A percentile compares a stretch with the other conserved stretches of the same genome.
phyloP scores from a whole-genome alignment of 2,329 filamentous ascomycete species.

The Colletotrichum sp. region DNA sequence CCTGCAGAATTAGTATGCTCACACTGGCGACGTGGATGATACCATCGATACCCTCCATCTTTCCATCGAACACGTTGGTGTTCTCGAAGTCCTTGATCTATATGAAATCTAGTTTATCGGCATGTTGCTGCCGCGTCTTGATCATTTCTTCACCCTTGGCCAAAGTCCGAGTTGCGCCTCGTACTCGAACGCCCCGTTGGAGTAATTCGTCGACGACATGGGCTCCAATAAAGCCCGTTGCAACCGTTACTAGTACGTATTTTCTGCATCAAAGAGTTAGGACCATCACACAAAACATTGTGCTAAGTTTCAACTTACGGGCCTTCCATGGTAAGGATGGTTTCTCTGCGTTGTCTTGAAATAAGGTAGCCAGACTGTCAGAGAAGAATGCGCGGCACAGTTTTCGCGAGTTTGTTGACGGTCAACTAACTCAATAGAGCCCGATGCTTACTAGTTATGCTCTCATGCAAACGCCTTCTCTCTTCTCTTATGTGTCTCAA shows the following conservation, averaged over 20 bases:
- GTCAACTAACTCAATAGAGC: too few relatives aligned
- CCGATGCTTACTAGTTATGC: too few relatives aligned
- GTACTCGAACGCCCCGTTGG: conserved; percentile 30
- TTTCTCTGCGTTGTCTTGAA: too few relatives aligned
- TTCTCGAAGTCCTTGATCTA: conserved; percentile 45
- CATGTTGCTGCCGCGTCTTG: conserved; percentile 37
- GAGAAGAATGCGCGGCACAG: too few relatives aligned
- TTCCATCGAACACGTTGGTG: conserved; percentile 36
- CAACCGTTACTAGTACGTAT: conserved; percentile 1
- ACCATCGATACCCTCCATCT: conserved; percentile 43
- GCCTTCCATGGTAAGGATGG: too few relatives aligned
- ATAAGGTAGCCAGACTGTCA: neutral
- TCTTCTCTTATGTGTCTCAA: too few relatives aligned
- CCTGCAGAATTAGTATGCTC: conserved; percentile 8
- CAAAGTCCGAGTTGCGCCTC: conserved; percentile 31
- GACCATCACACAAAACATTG: too few relatives aligned
- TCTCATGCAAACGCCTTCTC: too few relatives aligned
- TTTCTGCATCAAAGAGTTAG: neutral
- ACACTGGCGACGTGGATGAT: conserved; percentile 51
- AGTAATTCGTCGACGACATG: conserved; percentile 37
- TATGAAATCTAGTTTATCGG: conserved; percentile 42
- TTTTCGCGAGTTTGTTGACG: too few relatives aligned
- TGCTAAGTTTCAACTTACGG: neutral
- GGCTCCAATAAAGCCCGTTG: conserved; percentile 26
- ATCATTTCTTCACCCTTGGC: conserved; percentile 37